These are phyloP conservation scores for Fraxinus excelsior DNA, from an alignment of 257 asterid genomes.

Conservation along the genomic window DNA sequence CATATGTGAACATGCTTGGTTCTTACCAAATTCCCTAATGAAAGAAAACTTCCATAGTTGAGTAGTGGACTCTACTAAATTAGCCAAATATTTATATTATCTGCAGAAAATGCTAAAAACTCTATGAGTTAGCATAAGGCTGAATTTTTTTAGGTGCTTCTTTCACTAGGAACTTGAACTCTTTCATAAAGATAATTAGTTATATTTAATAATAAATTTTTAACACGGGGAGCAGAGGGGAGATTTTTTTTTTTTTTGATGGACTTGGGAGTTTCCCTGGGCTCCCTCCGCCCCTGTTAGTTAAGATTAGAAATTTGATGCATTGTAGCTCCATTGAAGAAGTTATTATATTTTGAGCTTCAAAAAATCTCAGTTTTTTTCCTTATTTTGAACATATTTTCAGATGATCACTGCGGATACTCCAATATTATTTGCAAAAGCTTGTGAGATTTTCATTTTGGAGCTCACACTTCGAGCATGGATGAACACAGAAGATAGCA, in stretches of 20 bases:
- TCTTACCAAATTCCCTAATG: neutral
- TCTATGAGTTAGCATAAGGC: neutral
- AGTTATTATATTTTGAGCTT: no score
- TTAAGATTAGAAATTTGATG: neutral
- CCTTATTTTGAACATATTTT: no score
- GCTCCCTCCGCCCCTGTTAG: no score
- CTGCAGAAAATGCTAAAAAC: neutral
- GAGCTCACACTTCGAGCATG: constrained; percentile 45
- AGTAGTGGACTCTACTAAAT: neutral
- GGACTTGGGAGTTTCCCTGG: no score
- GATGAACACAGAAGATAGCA: constrained; percentile 30
- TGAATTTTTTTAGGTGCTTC: neutral
- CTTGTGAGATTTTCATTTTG: constrained; percentile 38
- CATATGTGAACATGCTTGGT: constrained; percentile 2
- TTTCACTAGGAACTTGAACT: neutral
- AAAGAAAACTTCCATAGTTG: neutral
- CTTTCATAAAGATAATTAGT: neutral
- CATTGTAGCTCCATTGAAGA: no score
- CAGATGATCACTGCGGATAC: constrained; percentile 52
- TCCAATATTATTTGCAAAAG: constrained; percentile 37
- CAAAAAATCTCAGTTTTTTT: no score
- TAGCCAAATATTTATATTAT: neutral
- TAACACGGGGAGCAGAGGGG: no score
- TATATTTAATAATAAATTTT: no score
- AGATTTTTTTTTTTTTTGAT: no score